Evolutionary conservation across 202 grass and related monocot species (phyloP).

Genomic region (Hordeum pubiflorum): DNA sequence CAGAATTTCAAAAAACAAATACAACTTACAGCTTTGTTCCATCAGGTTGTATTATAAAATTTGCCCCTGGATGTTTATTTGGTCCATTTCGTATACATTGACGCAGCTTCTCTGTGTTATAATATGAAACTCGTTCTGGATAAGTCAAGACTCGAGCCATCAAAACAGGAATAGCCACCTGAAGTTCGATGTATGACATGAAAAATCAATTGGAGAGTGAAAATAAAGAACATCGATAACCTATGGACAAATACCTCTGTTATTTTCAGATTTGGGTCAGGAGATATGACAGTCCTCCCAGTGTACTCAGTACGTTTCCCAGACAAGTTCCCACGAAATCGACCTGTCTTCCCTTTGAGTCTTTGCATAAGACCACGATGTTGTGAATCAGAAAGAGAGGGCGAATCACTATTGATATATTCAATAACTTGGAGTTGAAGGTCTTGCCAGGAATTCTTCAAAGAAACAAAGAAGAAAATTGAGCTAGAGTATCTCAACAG

Average conservation of each 20-base stretch:
- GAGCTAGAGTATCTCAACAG: conserved; percentile 17
- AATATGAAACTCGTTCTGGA: conserved; percentile 74
- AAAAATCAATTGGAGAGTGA: background rate
- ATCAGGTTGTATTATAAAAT: conserved; percentile 62
- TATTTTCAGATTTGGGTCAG: conserved; percentile 97
- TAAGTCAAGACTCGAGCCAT: conserved; percentile 88
- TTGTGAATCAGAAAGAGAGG: conserved; percentile 64
- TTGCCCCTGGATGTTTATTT: conserved; percentile 84
- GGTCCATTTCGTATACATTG: conserved; percentile 84
- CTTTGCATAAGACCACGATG: conserved; percentile 78
- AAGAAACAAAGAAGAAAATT: conserved; percentile 12
- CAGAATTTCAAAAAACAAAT: conserved; percentile 13
- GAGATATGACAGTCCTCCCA: conserved; percentile 96
- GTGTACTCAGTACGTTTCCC: conserved; percentile 96
- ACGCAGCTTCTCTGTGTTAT: conserved; percentile 87
- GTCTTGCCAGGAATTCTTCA: conserved; percentile 68
- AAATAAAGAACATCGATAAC: conserved; percentile 5
- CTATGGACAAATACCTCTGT: conserved; percentile 49
- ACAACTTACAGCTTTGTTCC: conserved; percentile 60
- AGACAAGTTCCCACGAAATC: conserved; percentile 94
- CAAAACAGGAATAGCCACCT: conserved; percentile 86
- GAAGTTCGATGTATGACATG: background rate
- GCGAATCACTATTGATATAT: conserved; percentile 87
- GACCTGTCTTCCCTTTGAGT: conserved; percentile 89
- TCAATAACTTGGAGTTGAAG: conserved; percentile 92